A percentile compares a stretch with the other conserved stretches of the same genome.
Conservation (phyloP, 1,139 yeast species). For the Yamadazyma diddensiae region DNA sequence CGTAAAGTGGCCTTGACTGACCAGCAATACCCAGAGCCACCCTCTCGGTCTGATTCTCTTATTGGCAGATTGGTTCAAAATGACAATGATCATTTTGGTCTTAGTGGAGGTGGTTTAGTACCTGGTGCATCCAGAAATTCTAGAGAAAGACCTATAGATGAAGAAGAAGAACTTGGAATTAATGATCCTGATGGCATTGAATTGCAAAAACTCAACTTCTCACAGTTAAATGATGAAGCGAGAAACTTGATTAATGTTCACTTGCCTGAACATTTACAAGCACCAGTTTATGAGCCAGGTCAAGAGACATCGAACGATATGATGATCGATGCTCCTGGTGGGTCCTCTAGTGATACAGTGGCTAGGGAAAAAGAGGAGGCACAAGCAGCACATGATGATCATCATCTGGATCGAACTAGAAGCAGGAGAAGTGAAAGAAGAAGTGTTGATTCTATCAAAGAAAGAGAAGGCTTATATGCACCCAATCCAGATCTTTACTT, state of each 20-base stretch:
- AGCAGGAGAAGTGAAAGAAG: constrained; percentile 5
- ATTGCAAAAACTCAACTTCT: constrained; percentile 33
- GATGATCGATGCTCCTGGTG: constrained; percentile 4
- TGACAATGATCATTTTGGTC: constrained; percentile 22
- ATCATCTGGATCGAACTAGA: constrained; percentile 4
- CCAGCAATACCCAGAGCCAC: constrained; percentile 24
- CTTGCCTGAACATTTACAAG: constrained; percentile 24
- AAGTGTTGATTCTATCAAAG: no score
- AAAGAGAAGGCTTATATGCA: constrained; percentile 28
- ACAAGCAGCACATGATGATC: no score
- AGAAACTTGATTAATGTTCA: constrained; percentile 37
- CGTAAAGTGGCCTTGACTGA: constrained; percentile 37
- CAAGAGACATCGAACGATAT: constrained; percentile 2
- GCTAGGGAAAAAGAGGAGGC: constrained; percentile 6
- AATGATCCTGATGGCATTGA: constrained; percentile 25
- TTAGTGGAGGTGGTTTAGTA: constrained; percentile 42
- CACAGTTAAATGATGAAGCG: constrained; percentile 40
- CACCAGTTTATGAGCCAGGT: constrained; percentile 6
- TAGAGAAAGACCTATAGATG: constrained; percentile 19
- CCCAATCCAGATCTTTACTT: constrained; percentile 47
- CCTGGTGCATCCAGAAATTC: constrained; percentile 36
- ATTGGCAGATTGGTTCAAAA: constrained; percentile 35
- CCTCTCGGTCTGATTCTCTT: constrained; percentile 33
- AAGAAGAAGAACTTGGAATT: constrained; percentile 21
- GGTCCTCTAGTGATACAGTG: constrained; percentile 16